Conservation (phyloP, 2,329 filamentous ascomycete species). For the Gnomoniopsis sp. region DNA sequence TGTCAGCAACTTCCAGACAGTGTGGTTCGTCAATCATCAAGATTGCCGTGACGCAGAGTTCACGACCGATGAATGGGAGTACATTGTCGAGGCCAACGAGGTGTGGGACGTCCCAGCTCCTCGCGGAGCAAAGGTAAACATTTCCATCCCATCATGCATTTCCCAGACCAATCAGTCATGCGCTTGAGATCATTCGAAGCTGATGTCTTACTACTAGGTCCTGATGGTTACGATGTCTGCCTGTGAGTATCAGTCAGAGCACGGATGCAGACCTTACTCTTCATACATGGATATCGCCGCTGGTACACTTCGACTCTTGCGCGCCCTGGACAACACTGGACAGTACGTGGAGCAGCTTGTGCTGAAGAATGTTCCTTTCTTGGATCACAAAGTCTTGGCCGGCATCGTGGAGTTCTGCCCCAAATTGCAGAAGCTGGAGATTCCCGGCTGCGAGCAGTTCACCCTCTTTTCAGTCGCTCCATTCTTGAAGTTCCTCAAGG, state of each 20-base stretch:
- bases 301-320: background rate
- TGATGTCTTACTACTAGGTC: background rate
- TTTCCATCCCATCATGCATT: too few species aligned
- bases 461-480: constrained; percentile 1
- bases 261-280: too few species aligned
- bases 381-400: constrained; percentile 1
- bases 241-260: background rate
- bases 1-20: constrained; percentile 4
- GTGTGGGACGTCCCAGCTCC: background rate
- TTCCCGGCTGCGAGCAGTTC: constrained; percentile 11
- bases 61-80: background rate
- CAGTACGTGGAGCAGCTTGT: background rate
- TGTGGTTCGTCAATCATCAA: background rate
- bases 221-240: background rate
- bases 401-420: constrained; percentile 6
- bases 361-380: constrained; percentile 4
- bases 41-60: constrained; percentile 7
- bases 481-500: constrained; percentile 1
- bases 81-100: background rate
- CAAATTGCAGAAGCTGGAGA: constrained; percentile 6
- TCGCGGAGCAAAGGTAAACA: background rate
- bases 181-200: background rate
- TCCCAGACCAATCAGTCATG: background rate
- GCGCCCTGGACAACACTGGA: constrained; percentile 1
- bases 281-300: background rate